These are phyloP conservation scores for Auricularia cornea DNA, from an alignment of 768 basidiomycete genomes.

Conservation along the genomic window DNA sequence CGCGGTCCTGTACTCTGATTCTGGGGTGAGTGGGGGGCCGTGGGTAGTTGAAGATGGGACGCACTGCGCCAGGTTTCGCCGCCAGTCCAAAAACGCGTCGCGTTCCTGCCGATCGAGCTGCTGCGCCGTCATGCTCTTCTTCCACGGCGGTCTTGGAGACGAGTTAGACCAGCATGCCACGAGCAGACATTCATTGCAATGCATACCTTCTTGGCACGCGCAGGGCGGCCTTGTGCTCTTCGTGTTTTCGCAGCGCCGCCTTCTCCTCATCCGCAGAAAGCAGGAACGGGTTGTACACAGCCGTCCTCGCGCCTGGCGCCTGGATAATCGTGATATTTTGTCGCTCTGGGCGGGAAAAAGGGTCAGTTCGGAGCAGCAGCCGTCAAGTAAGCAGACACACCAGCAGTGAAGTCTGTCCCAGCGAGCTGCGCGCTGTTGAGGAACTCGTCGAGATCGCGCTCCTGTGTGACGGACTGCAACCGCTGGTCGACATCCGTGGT, in stretches of 20 bases:
- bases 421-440: slow-evolving; percentile 91
- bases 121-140: slow-evolving; percentile 59
- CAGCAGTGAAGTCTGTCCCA: slow-evolving; percentile 92
- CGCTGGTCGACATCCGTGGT: slow-evolving; percentile 66
- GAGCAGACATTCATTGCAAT: not conserved
- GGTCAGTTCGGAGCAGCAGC: too few relatives aligned
- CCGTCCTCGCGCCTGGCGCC: slow-evolving; percentile 24
- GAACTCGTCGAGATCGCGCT: slow-evolving; percentile 92
- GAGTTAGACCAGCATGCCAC: not conserved
- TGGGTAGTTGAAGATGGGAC: slow-evolving; percentile 22
- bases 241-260: slow-evolving; percentile 63
- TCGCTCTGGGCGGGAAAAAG: slow-evolving; percentile 37
- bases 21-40: not conserved
- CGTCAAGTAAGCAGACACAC: too few relatives aligned
- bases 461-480: slow-evolving; percentile 90
- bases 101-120: slow-evolving; percentile 87
- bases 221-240: slow-evolving; percentile 62
- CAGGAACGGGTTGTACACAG: slow-evolving; percentile 72
- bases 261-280: slow-evolving; percentile 76
- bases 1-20: slow-evolving; percentile 73
- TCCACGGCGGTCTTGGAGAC: slow-evolving; percentile 68
- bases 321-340: slow-evolving; percentile 73
- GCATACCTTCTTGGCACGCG: slow-evolving; percentile 64
- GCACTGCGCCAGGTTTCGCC: slow-evolving; percentile 83
- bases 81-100: slow-evolving; percentile 87